Base-by-base conservation (phyloP, 306 rosid species). In the Echinosophora koreensis region DNA sequence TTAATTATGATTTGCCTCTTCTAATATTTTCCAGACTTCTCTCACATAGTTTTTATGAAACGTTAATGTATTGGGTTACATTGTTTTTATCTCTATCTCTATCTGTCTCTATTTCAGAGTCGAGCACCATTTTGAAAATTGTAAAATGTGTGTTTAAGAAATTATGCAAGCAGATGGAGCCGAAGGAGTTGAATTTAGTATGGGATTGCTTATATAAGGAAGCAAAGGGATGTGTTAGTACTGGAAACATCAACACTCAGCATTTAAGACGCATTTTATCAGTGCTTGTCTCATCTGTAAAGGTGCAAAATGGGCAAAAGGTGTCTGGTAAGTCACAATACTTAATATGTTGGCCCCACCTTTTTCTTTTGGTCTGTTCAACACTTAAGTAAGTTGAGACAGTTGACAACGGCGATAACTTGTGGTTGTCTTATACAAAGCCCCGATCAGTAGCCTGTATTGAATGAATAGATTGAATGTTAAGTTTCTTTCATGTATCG, bases 151-250 rank as follows among this genome's bases (percentile, higher is more conserved):
- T 81, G 16, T 89, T 91, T 30, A 74, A 80, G 82, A 83, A 90
- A 52, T 82, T 94, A 79, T 90, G 97, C 1, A 87, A 89, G 79
- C 87, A 77, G 22, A 89, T 89, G 73, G 93, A 94, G 67, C 73
- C 89, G 46, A 41, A 85, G 69, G 95, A 92, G 80, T 81, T 94
- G 86, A 79, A 71, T 80, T 63, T 92, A 84, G 78, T 90, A 77
- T 88, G 91, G 89, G 78, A 75, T 79, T 84, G 87, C 86, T 80
- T 94, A 65, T 83, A 81, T 73, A 78, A 60, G 83, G 87, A 89
- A 84, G 85, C 84, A 54, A 68, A 14, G 15, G 80, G 62, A 71
- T 89, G 79, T 39, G 46, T 81, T 46, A 74, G 69, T 66, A 81
- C 80, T 41, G 87, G 83, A 79, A 38, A 49, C 66, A 44, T 74